Conservation (phyloP, 2,329 filamentous ascomycete genomes). For the Spiromastix sp. region DNA sequence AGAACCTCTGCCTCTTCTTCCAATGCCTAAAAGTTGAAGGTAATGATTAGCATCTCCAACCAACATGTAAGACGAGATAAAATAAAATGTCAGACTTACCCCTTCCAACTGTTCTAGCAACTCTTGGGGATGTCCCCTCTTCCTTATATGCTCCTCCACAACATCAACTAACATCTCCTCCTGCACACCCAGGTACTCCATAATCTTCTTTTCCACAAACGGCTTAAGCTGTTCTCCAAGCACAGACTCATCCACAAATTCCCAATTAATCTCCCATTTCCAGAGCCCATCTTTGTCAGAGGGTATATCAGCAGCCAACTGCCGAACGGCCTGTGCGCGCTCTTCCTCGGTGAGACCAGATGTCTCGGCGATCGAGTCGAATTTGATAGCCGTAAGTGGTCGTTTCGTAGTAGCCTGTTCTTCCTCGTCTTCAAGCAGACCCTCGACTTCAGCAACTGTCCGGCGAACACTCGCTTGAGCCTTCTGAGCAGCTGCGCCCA, state of each 20-base stretch:
- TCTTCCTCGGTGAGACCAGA: constrained; percentile 75
- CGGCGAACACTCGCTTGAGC: constrained; percentile 53
- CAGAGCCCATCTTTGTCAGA: constrained; percentile 77
- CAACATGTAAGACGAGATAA: constrained; percentile 1
- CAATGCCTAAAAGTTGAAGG: constrained; percentile 49
- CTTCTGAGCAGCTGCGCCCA: constrained; percentile 78
- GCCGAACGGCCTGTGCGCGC: constrained; percentile 66
- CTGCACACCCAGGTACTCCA: constrained; percentile 92
- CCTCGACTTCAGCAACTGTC: constrained; percentile 88
- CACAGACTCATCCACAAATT: constrained; percentile 70
- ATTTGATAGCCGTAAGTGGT: constrained; percentile 71
- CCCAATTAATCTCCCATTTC: constrained; percentile 90
- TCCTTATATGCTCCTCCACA: constrained; percentile 75
- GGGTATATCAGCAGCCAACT: constrained; percentile 83
- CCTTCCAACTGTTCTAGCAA: constrained; percentile 77
- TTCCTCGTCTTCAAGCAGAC: constrained; percentile 86
- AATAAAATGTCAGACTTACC: constrained; percentile 41
- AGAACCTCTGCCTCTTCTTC: constrained; percentile 91
- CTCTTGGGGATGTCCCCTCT: constrained; percentile 63
- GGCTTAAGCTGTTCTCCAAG: constrained; percentile 80
- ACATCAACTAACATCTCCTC: constrained; percentile 92
- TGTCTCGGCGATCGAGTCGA: constrained; percentile 58
- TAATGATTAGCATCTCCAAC: constrained; percentile 23
- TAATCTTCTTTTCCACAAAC: constrained; percentile 96
- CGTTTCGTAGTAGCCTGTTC: constrained; percentile 57